phyloP scores from a whole-genome alignment of 1,284 basidiomycete species.

The Clitocybe nebularis region DNA sequence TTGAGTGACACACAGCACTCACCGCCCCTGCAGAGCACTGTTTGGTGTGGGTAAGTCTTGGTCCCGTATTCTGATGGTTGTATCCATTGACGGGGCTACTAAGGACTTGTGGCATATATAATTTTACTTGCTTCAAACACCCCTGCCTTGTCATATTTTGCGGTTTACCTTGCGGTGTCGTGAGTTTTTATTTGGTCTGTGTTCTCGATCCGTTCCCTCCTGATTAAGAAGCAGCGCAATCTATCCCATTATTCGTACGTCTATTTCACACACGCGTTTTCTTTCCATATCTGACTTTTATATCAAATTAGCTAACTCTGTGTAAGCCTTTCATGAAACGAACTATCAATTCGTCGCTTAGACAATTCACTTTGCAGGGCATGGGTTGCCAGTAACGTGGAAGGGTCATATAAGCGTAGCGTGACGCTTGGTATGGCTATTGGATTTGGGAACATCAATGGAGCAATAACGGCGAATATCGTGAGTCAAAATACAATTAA shows the following conservation, averaged over 20 bases:
- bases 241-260: constrained; percentile 58
- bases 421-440: constrained; percentile 68
- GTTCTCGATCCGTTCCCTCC: constrained; percentile 35
- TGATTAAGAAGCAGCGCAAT: constrained; percentile 59
- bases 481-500: constrained; percentile 30
- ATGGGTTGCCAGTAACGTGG: constrained; percentile 66
- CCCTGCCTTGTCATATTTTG: constrained; percentile 59
- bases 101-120: constrained; percentile 49
- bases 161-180: constrained; percentile 61
- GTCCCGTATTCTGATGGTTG: background rate
- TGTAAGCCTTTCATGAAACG: constrained; percentile 32
- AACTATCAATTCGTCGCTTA: background rate
- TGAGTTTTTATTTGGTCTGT: constrained; percentile 25
- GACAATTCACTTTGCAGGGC: constrained; percentile 30
- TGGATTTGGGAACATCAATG: constrained; percentile 62
- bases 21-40: constrained; percentile 24
- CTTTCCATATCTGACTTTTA: constrained; percentile 22
- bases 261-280: background rate
- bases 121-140: constrained; percentile 58
- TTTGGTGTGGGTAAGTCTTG: constrained; percentile 36
- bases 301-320: constrained; percentile 50
- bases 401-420: constrained; percentile 72
- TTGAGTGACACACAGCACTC: background rate
- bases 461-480: constrained; percentile 64
- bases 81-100: too few species aligned